Base-by-base conservation (phyloP, 495 filamentous ascomycete species). In the Lentithecium fluviatile region DNA sequence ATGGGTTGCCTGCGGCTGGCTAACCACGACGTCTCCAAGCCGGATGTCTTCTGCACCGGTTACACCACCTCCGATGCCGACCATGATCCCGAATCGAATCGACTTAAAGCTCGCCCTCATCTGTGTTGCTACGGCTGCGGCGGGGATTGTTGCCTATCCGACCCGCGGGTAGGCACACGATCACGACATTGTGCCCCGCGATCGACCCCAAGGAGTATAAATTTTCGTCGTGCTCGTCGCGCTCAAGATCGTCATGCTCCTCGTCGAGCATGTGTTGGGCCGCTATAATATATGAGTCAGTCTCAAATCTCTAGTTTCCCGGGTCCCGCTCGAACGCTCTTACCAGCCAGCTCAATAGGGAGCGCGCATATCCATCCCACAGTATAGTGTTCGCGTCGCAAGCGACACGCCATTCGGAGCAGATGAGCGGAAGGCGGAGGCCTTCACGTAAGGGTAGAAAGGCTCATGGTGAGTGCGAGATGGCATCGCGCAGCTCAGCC, bases 61-160 rank as follows among this genome's bases (percentile, higher is more conserved):
- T 4, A 71, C 69, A 1, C 76, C 77, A 19, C 75, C 77, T 7
- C 73, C 77, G 26, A 80, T 78, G 17, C 78, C 78, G 6, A 83
- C 78, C 67, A 82, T 76, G 20, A 82, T 65, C 32, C 71, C 58
- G 52, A 78, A 61, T 20, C 71, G 57, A 19, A 82, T 60, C n/a
- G 70, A 69, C 13, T 74, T 67, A 61, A 82, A 83, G 23, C 47
- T 78, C 6, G 64, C 57, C 6, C 70, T 40, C 77, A 79, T 65
- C 45, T 77, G 58, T 24, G 19, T 70, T 1, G 63, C 74, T 2
- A 75, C 71, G 6, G 13, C 60, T 6, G 74, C 68, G 6, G 71
- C 72, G 0, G 68, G 64, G n/a, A 2, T 57, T 59, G 15, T 48
- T 77, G 11, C 80, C 79, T 50, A 76, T 72, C 13, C 71, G 49